Base-by-base conservation (phyloP, 148 eudicot genomes). In the Amaranthus palmeri region DNA sequence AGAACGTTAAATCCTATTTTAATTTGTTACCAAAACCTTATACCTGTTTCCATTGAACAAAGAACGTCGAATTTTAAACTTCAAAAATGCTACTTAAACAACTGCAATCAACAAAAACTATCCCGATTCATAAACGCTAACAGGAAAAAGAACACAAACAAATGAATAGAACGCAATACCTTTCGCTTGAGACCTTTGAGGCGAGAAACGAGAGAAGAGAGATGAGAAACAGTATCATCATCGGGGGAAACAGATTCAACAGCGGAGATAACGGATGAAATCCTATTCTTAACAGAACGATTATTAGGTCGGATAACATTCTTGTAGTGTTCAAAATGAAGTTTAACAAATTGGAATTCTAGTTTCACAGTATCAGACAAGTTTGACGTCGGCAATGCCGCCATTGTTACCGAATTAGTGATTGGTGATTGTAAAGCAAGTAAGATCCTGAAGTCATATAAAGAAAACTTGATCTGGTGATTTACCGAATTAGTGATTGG, bases 251-350 rank as follows among this genome's bases (percentile, higher is more conserved):
- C 71, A 61, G 85, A 81, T 10, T 85, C 86, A 15, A 95, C 86
- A 44, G 85, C 85, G 53, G 90, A 83, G 25, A 95, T 81, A 43
- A 90, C 87, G 62, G 92, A 81, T 44, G 90, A 83, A 14, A 92
- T 78, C 51, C 90, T 97, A 74, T 95, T 95, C 79, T 95, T 97
- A 71, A 88, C 75, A 72, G 82, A 49, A 13, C 97, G 97, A 67
- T 95, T 90, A 71, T 90, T 88, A 15, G 85, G 74, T 47, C 97
- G 88, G 79, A 95, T 90, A 78, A 90, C 86, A 85, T 88, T 95
- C 85, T 88, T 95, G 84, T 88, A 95, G 80, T 95, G 89, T 75
- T 95, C 99, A 80, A 95, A 92, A 6, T 97, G 99, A 49, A 95
- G 93, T 13, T 97, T 77, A 3, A 95, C 72, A 65, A 95, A 92